These are phyloP conservation scores for Cystofilobasidium macerans DNA, from an alignment of 768 basidiomycete species.

Conservation along the genomic window DNA sequence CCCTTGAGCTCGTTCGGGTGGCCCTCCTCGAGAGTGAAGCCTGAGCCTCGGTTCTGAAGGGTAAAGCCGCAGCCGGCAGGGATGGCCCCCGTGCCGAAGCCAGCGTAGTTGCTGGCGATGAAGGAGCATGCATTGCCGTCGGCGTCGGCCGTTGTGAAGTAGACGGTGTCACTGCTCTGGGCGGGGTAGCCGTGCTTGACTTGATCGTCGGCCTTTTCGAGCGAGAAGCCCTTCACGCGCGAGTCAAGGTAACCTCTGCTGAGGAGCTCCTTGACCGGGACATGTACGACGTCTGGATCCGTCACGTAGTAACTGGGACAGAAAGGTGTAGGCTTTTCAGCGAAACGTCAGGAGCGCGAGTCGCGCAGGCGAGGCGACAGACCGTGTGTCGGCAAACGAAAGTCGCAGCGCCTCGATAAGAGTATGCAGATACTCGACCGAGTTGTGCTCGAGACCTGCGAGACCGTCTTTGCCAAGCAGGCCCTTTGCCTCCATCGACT, in stretches of 20 bases:
- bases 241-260: slow-evolving; percentile 53
- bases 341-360: background rate
- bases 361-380: background rate
- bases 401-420: slow-evolving; percentile 72
- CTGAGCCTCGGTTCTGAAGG: slow-evolving; percentile 81
- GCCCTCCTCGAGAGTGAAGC: slow-evolving; percentile 64
- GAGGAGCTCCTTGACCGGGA: slow-evolving; percentile 71
- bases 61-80: slow-evolving; percentile 94
- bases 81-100: slow-evolving; percentile 74
- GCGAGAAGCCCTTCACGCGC: slow-evolving; percentile 4
- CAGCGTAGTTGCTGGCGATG: slow-evolving; percentile 62
- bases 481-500: slow-evolving; percentile 66
- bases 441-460: slow-evolving; percentile 66
- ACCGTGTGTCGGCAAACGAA: slow-evolving; percentile 24
- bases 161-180: slow-evolving; percentile 84
- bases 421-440: slow-evolving; percentile 72
- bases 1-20: slow-evolving; percentile 81
- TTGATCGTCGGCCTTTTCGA: slow-evolving; percentile 20
- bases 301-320: slow-evolving; percentile 63
- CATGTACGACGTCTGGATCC: slow-evolving; percentile 65
- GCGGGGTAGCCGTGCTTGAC: slow-evolving; percentile 60
- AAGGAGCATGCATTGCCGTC: slow-evolving; percentile 39
- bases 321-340: background rate
- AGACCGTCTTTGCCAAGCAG: slow-evolving; percentile 46
- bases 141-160: slow-evolving; percentile 63